Evolutionary conservation across 352 stramenopile species (phyloP).

Genomic region (Plasmopara muralis): DNA sequence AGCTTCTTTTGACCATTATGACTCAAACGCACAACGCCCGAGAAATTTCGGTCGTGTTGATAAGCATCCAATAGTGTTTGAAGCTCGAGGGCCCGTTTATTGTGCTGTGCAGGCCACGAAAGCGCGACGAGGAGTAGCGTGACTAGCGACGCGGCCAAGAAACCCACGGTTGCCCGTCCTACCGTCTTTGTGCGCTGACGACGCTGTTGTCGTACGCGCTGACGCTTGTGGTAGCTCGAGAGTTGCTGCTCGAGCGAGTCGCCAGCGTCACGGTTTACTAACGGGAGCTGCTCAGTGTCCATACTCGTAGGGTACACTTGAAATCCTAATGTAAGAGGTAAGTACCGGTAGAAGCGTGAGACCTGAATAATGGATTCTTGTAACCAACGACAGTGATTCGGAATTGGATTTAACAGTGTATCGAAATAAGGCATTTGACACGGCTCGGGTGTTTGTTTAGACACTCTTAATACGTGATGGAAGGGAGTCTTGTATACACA

Average conservation of each 20-base stretch:
- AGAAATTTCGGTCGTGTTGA: constrained; percentile 35
- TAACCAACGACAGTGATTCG: too few relatives aligned
- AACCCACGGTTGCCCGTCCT: constrained; percentile 30
- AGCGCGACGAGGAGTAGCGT: constrained; percentile 30
- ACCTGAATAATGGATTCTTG: too few relatives aligned
- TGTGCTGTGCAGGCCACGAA: constrained; percentile 28
- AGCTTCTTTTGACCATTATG: constrained; percentile 46
- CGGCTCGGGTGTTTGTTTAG: too few relatives aligned
- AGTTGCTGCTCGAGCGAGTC: constrained; percentile 32
- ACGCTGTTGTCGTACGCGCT: constrained; percentile 15
- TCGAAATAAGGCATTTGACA: too few relatives aligned
- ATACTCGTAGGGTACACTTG: constrained; percentile 1
- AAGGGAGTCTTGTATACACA: too few relatives aligned
- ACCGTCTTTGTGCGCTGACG: constrained; percentile 22
- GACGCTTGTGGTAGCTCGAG: constrained; percentile 26
- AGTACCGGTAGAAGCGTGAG: background rate
- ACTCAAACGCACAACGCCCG: constrained; percentile 43
- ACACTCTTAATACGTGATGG: too few relatives aligned
- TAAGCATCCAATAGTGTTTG: constrained; percentile 26
- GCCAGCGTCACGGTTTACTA: constrained; percentile 18
- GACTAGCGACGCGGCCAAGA: constrained; percentile 28
- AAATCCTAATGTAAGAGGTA: background rate
- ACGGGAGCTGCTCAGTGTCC: constrained; percentile 26
- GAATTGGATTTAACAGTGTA: too few relatives aligned
- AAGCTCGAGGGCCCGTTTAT: constrained; percentile 26